Base-by-base conservation (phyloP, 352 stramenopile genomes). In the Globisporangium spinosum region DNA sequence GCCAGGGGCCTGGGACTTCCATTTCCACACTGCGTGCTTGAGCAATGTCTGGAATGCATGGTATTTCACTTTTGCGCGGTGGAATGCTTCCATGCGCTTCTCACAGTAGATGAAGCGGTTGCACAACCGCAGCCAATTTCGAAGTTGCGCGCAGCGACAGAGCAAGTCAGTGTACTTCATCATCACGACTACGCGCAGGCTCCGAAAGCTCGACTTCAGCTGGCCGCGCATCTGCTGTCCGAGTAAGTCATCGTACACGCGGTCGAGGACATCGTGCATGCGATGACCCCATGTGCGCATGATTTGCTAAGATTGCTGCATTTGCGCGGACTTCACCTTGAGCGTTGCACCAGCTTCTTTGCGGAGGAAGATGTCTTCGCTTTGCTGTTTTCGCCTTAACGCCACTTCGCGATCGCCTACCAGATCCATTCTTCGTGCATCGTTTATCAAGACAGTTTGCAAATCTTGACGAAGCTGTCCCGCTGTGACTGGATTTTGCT, bases 111-210 rank as follows among this genome's bases (percentile, higher is more conserved):
- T 64, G 60, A 86, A 88, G 9, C 82, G 79, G 17, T 77, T 65
- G 12, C 80, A 89, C 10, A 90, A 59, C 1, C 82, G 79, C 32
- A 90, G 61, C 80, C 80, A 90, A 49, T 90, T 90, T 15, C 82
- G 77, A 2, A 90, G 65, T 58, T 89, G 73, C 0, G 75, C 67
- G 22, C 79, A 76, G 60, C 77, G 73, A 43, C 80, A 87, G 10
- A 89, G 65, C 35, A 77, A 15, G 15, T 57, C 65, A 3, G 72
- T 80, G 62, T 87, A 77, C 43, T 82, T 85, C 47, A 77, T 66
- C 77, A 86, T 86, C 20, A 77, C 71, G 27, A 80, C 63, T 5
- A 86, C 68, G 12, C 82, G 77, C 0, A 90, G 66, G 34, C 74
- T 80, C 7, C 80, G 80, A 29, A 90, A 90, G 27, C 77, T 89